Evolutionary conservation across 176 grass and related monocot genomes (phyloP), one percentile per base, ranked within the genome.

Genomic region (Stipa capillata): DNA sequence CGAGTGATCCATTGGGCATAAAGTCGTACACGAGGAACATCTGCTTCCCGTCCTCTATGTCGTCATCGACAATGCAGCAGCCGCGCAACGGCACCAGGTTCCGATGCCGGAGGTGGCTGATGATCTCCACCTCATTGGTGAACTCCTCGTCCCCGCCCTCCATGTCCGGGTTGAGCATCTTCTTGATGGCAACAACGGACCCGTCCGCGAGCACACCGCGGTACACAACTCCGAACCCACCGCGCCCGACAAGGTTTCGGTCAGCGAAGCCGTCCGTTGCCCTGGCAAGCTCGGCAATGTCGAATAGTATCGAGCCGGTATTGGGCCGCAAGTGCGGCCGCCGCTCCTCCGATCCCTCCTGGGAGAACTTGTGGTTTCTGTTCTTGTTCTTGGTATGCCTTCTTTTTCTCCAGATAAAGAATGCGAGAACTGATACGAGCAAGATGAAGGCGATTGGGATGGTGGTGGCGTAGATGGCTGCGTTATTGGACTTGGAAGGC

Each of bases 91-190:
- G 87, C 18, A 94, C 91, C 65, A 97, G 71, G 21, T 94, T 97
- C 3, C 94, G 94, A 71, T 97, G 94, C 63, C 94, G 73, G 47
- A 97, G 87, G 48, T 94, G 76, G 84, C 86, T 91, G 79, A 97
- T 97, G 63, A 97, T 97, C 59, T 91, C 89, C 50, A 91, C 91
- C 82, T 97, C 94, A 32, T 97, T 97, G 34, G 82, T 65, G 84
- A 97, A 94, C 43, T 94, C 89, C 66, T 90, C 94, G 69, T 97
- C 94, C 2, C 86, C 87, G 49, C 78, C 88, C 35, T 94, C 89
- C 36, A 91, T 59, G 12, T 91, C 59, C 25, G 82, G 91, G 45
- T 97, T 89, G 7, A 94, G 82, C 87, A 97, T 63, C 81, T 94
- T 93, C 82, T 97, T 97, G 28, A 97, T 89, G 4, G 94, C 94